These are phyloP conservation scores for Porphyra umbilicalis DNA, from an alignment of 31 red algal species.

Conservation along the genomic window DNA sequence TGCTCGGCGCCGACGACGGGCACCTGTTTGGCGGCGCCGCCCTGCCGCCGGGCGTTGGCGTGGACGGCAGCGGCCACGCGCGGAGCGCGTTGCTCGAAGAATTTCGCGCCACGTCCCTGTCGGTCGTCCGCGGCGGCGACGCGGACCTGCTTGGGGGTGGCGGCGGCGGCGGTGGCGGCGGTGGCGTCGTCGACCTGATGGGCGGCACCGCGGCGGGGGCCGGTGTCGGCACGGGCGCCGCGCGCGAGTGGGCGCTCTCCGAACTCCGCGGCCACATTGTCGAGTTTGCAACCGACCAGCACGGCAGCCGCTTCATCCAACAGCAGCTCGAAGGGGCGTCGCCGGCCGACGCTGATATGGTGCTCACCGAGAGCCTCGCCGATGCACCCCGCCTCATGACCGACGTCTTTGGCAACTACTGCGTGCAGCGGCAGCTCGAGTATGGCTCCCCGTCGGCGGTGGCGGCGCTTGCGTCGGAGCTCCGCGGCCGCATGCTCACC, in stretches of 20 bases:
- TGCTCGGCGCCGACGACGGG: constrained; percentile 27
- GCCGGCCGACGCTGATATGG: constrained; percentile 46
- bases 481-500: constrained; percentile 82
- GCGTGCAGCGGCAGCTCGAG: constrained; percentile 93
- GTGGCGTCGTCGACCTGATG: constrained; percentile 11
- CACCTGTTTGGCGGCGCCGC: constrained; percentile 18
- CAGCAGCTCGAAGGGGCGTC: constrained; percentile 82
- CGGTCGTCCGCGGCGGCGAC: constrained; percentile 35
- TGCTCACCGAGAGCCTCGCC: constrained; percentile 64
- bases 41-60: constrained; percentile 12
- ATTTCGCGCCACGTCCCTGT: constrained; percentile 71
- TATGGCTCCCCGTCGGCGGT: constrained; percentile 58
- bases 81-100: constrained; percentile 77
- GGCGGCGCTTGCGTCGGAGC: constrained; percentile 55
- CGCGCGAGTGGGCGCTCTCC: constrained; percentile 74
- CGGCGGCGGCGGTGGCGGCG: constrained; percentile 5
- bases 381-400: constrained; percentile 86
- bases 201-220: not conserved
- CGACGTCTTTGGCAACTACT: constrained; percentile 99
- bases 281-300: constrained; percentile 97
- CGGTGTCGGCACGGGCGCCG: not conserved
- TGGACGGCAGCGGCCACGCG: constrained; percentile 19
- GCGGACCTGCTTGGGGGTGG: constrained; percentile 8
- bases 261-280: constrained; percentile 88
- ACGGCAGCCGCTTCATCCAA: constrained; percentile 98